A percentile compares a stretch with the other conserved stretches of the same genome.
Evolutionary conservation across 2,329 filamentous ascomycete genomes (phyloP).

Genomic region (Sarocladium brachiariae): DNA sequence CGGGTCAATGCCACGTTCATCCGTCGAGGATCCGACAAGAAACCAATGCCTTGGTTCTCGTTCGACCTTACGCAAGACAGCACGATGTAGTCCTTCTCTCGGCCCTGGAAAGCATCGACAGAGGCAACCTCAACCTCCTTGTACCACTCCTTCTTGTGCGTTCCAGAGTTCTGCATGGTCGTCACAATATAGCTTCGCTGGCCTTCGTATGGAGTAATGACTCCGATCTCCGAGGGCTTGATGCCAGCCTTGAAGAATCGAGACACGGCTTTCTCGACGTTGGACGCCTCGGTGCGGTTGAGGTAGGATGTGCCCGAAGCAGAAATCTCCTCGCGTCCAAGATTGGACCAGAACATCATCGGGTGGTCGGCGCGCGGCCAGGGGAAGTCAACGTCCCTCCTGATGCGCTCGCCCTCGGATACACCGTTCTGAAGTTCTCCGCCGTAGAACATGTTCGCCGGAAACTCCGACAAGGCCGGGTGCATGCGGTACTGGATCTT

Average conservation of each 20-base stretch:
- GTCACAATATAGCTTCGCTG: constrained; percentile 97
- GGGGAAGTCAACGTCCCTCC: constrained; percentile 92
- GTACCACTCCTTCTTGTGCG: constrained; percentile 97
- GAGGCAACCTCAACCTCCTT: constrained; percentile 98
- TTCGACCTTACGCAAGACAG: constrained; percentile 97
- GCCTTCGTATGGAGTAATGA: constrained; percentile 97
- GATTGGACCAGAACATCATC: constrained; percentile 99
- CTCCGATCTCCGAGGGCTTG: constrained; percentile 87
- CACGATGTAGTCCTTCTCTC: constrained; percentile 99
- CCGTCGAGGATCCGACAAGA: constrained; percentile 94
- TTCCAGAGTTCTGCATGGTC: constrained; percentile 97
- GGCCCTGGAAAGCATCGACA: constrained; percentile 96
- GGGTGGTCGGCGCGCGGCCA: constrained; percentile 92
- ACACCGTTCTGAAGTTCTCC: constrained; percentile 95
- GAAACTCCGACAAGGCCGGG: constrained; percentile 92
- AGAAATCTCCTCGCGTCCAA: constrained; percentile 96
- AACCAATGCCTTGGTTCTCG: constrained; percentile 97
- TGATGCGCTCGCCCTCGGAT: constrained; percentile 78
- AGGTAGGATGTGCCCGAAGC: constrained; percentile 96
- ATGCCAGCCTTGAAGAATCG: constrained; percentile 98
- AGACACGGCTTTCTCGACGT: constrained; percentile 97
- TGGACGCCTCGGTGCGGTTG: constrained; percentile 93
- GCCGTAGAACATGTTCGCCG: constrained; percentile 99
- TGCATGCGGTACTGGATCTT: constrained; percentile 99
- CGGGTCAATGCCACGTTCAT: constrained; percentile 95